Base-by-base conservation (phyloP, 2,329 filamentous ascomycete species). In the Arthroderma sp. region DNA sequence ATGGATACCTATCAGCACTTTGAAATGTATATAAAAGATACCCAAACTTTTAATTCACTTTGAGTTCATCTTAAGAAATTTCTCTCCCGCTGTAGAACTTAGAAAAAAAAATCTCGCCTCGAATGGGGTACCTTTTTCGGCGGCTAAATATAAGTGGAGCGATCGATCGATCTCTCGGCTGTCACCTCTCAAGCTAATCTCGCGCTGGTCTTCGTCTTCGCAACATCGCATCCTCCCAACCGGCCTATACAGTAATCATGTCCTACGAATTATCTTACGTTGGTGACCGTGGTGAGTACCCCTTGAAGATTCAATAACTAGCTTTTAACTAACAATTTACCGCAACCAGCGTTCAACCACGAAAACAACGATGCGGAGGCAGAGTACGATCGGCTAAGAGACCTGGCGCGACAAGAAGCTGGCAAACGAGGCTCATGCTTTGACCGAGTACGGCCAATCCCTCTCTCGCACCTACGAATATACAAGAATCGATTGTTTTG, bases 361-460 rank as follows among this genome's bases (percentile, higher is more conserved):
- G 73, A 73, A 47, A 72, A 80, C 53, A 77, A 76, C 58, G 74
- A 80, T 47, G 72, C 78, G 45, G 88, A 96, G 70, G 78, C 74
- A 54, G 88, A 96, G 68, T 96, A 96, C 65, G 88, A 96, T 61
- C 83, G 85, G 44, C 75, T 96, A 38, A 85, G 91, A 57, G 80
- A 82, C 54, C 74, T 88, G 11, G 91, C 89, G 11, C 80, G 85
- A 51, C 73, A 79, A 56, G 88, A 94, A 71, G 85, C 83, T 47
- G 69, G 73, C 42, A 85, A 91, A 68, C 83, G 85, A 53, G 77
- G 77, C 51, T 73, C 75, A 43, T 94, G 84, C 68, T 88, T 87
- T 58, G 77, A 85, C 51, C 72, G 73, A 57, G 81, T 85, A 69
- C 45, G 69, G 34, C 28, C 31, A 27, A 6, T 40, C 38, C 39